Evolutionary conservation across 1,139 yeast species (phyloP), one percentile per base, ranked within the genome.

Genomic region (Sugiyamaella xylanicola): DNA sequence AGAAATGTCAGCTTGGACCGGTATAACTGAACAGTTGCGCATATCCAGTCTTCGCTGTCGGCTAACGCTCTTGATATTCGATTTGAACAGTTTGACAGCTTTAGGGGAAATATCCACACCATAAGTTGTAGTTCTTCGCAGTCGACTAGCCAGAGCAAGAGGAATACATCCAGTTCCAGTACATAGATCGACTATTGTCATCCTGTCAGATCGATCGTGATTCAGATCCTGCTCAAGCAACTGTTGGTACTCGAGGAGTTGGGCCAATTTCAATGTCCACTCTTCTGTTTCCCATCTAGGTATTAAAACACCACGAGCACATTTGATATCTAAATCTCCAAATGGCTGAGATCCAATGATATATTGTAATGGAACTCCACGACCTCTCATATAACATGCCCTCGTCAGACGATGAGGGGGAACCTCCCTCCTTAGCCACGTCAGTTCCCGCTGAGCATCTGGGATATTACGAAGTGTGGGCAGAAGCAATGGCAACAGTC

Each of bases 261-360:
- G 58, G 0, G 75, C 72, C 29, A 88, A 66, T 55, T 76, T 76
- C 32, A 72, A 37, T 5, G 81, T 76, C 98, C 98, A 92, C 65
- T 90, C 97, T 67, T 93, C 98, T 0, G 99, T 93, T 67, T 93
- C 99, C 87, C 95, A 85, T 51, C 99, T 73, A 0, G 99, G 99
- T 44, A 93, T 91, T 58, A 93, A 73, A 1, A 90, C 97, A 0
- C 84, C 84, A 1, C 75, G 76, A 22, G 71, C 65, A 65, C 97
- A 89, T 32, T 65, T 61, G 2, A 93, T 77, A 19, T 80, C 82
- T 50, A 92, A 68, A 1, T 68, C 66, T 0, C 95, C 96, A 74
- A 93, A 93, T 1, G 98, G 98, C 72, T 92, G 98, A 0, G 84
- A 73, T 1, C 92, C 91, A 20, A 93, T 73, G 7, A 93, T 81